phyloP scores from a whole-genome alignment of 805 yeast species.

The Isabelozyma heimii region DNA sequence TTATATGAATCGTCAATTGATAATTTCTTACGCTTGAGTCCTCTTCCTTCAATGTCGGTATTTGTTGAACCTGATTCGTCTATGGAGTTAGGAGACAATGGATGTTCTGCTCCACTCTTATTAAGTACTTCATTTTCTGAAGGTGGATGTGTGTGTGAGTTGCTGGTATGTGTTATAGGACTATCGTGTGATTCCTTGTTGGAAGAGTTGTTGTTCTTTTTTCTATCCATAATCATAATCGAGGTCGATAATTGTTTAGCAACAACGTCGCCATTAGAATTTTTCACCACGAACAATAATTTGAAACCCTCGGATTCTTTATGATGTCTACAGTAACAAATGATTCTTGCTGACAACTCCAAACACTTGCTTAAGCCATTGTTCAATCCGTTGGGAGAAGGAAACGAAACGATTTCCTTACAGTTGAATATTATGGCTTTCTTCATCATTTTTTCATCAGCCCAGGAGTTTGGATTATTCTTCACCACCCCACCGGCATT shows the following conservation, averaged over 20 bases:
- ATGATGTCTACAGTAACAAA: conserved; percentile 96
- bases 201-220: conserved; percentile 50
- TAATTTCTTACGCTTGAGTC: conserved; percentile 47
- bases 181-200: conserved; percentile 4
- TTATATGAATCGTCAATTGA: conserved; percentile 44
- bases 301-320: conserved; percentile 83
- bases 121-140: conserved; percentile 4
- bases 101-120: conserved; percentile 16
- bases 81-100: conserved; percentile 61
- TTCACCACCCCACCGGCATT: conserved; percentile 29
- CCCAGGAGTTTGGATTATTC: conserved; percentile 64
- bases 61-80: conserved; percentile 56
- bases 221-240: conserved; percentile 92
- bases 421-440: conserved; percentile 90
- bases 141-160: conserved; percentile 5
- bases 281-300: conserved; percentile 63
- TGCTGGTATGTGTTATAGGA: conserved; percentile 4
- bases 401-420: conserved; percentile 78
- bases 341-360: conserved; percentile 68
- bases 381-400: conserved; percentile 50
- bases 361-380: conserved; percentile 33
- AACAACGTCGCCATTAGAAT: conserved; percentile 57
- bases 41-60: conserved; percentile 34
- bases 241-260: conserved; percentile 72
- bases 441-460: conserved; percentile 71